Conservation (phyloP, 495 filamentous ascomycete genomes). For the Neurospora sp. region DNA sequence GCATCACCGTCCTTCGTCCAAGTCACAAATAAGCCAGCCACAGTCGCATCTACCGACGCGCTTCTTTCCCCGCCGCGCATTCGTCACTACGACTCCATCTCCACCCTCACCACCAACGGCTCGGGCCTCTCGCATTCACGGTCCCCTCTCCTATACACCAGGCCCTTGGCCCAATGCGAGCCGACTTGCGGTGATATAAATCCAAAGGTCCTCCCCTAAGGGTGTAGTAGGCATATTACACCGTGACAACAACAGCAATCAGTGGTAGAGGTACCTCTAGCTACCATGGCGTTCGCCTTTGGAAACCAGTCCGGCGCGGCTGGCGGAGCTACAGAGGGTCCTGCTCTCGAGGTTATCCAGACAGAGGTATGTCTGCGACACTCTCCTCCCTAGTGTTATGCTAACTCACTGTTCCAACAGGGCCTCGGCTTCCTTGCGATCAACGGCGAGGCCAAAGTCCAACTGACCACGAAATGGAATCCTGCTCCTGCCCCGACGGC, state of each 20-base stretch:
- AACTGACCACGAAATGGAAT: conserved; percentile 73
- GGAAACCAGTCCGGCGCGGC: conserved; percentile 25
- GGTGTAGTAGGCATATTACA: background rate
- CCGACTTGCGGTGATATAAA: background rate
- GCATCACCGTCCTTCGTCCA: background rate
- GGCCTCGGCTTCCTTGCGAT: conserved; percentile 74
- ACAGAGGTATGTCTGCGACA: conserved; percentile 28
- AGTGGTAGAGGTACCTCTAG: background rate
- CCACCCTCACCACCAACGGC: background rate
- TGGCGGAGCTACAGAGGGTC: conserved; percentile 37
- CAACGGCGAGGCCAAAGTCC: conserved; percentile 70
- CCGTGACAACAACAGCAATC: background rate
- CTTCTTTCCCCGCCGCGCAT: background rate
- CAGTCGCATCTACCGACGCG: background rate
- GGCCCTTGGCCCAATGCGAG: background rate
- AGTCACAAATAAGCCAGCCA: background rate
- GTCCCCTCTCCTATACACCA: background rate
- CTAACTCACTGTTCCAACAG: conserved; percentile 31
- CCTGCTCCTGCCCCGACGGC: conserved; percentile 66
- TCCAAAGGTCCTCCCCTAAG: background rate
- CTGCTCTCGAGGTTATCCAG: conserved; percentile 48
- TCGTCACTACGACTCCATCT: background rate
- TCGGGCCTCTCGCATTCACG: background rate
- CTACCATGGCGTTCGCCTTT: conserved; percentile 60
- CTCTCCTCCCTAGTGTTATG: background rate